These are phyloP conservation scores for Sarcomyxa edulis DNA, from an alignment of 768 basidiomycete genomes.

Conservation along the genomic window DNA sequence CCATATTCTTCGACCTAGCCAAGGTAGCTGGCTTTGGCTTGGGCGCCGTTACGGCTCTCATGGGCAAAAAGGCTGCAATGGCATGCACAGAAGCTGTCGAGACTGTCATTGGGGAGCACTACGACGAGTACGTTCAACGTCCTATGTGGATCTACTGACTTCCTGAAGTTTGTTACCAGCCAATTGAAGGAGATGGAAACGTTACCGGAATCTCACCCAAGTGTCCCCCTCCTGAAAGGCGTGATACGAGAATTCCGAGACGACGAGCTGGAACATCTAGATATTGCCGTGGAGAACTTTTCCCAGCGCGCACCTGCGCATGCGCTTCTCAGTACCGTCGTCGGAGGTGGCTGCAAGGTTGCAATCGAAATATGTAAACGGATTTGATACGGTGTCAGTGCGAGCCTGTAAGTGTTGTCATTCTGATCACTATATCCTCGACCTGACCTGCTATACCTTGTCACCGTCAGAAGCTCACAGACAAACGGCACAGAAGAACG, in stretches of 20 bases:
- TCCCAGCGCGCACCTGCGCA: slow-evolving; percentile 91
- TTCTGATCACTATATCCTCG: no score
- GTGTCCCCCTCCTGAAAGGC: slow-evolving; percentile 65
- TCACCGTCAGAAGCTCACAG: no score
- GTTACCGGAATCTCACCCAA: slow-evolving; percentile 65
- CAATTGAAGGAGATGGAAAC: slow-evolving; percentile 74
- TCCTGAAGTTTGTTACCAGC: slow-evolving; percentile 32
- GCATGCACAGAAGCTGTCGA: slow-evolving; percentile 98
- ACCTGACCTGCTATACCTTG: no score
- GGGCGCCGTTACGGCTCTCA: slow-evolving; percentile 77
- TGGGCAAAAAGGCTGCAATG: slow-evolving; percentile 95
- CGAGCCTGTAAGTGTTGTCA: no score
- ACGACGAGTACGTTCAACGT: slow-evolving; percentile 78
- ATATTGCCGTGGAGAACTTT: slow-evolving; percentile 83
- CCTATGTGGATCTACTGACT: slow-evolving; percentile 3
- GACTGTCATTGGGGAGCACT: slow-evolving; percentile 97
- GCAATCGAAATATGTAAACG: slow-evolving; percentile 89
- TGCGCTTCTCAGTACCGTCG: slow-evolving; percentile 78
- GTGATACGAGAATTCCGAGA: slow-evolving; percentile 84
- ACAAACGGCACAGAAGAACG: no score
- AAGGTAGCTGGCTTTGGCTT: slow-evolving; percentile 85
- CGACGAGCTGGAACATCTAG: slow-evolving; percentile 92
- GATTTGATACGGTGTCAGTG: no score
- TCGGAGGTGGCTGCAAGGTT: slow-evolving; percentile 81
- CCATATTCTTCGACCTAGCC: slow-evolving; percentile 77